Base-by-base conservation (phyloP, 2,329 filamentous ascomycete species). In the Pyricularia pennisetigena region DNA sequence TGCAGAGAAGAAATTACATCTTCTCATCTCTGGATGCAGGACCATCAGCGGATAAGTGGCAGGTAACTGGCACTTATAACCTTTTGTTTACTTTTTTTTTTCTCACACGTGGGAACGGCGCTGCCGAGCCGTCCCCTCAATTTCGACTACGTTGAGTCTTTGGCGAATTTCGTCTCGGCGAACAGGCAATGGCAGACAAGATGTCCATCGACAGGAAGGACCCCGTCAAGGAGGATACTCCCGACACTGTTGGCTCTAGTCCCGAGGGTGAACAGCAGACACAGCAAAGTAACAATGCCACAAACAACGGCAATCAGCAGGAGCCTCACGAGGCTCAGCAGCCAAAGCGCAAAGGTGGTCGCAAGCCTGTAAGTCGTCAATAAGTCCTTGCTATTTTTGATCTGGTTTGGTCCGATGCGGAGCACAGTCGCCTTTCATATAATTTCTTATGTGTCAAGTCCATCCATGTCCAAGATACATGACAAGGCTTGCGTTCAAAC, bases 291-390 rank as follows among this genome's bases (percentile, higher is more conserved):
- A 62, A 62, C 59, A 28, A 20, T 8, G 24, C 23, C 24, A 26
- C 59, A 28, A 28, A 74, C 74, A 69, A 75, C 74, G 70, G 72
- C 68, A 71, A 76, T 67, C 73, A 74, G 74, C 65, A 67, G 32
- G 66, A 64, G 66, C 76, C 79, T 30, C 84, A 84, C 72, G 85
- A 88, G 74, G 79, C 78, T 72, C 85, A 86, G 76, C 86, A 88
- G 71, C 93, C 94, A 77, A 99, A 99, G 85, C 89, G 95, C 76
- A 99, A 99, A 83, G 95, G 95, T 76, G 95, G 95, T 70, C 90
- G 95, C 76, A 99, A 98, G 83, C 95, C 95, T 76, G 95, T 98
- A 88, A 79, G 85, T 79, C 61, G 59, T 54, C 30, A 7, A 35
- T 8, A 14, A 23, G 10, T 9, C 30, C 7, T 23, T 23, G 7